phyloP scores from a whole-genome alignment of 208 protist species.

The Leishmania aethiopica region DNA sequence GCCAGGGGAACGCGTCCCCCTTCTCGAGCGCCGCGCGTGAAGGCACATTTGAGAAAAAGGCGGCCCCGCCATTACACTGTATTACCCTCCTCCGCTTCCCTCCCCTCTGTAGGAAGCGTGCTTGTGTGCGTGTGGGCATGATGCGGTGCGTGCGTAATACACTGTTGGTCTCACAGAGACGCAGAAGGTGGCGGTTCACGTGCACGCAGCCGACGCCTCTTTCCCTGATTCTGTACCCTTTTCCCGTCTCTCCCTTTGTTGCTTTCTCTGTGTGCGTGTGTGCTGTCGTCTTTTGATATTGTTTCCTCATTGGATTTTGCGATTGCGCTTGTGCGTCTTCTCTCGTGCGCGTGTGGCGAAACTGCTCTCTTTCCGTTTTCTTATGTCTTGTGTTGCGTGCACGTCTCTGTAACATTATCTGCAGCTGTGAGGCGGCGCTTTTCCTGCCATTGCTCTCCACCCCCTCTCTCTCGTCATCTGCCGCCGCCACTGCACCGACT shows the following conservation, averaged over 20 bases:
- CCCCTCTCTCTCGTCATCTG: neutral
- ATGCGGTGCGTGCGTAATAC: neutral
- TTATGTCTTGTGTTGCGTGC: too few species aligned
- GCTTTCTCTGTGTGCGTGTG: neutral
- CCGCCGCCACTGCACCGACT: neutral
- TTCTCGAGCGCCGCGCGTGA: neutral
- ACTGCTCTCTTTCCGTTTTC: too few species aligned
- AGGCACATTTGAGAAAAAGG: neutral
- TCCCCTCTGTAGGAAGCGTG: neutral
- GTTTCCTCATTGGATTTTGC: too few species aligned
- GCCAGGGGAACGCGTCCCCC: constrained; percentile 19
- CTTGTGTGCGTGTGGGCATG: neutral
- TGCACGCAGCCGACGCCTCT: neutral
- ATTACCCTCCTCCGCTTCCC: neutral
- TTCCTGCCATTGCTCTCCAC: neutral
- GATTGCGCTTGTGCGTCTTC: too few species aligned
- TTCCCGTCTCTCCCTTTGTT: neutral
- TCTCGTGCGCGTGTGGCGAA: too few species aligned
- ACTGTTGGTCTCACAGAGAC: neutral
- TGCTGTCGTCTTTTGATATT: too few species aligned
- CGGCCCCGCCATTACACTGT: neutral
- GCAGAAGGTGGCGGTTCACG: neutral
- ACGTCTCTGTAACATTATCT: too few species aligned
- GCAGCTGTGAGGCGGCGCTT: neutral
- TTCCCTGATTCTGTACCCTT: neutral